Percentiles rank a stretch among this genome's conserved stretches.
Evolutionary conservation across 2,329 filamentous ascomycete species (phyloP).

Genomic region (Pseudocercospora ulei): DNA sequence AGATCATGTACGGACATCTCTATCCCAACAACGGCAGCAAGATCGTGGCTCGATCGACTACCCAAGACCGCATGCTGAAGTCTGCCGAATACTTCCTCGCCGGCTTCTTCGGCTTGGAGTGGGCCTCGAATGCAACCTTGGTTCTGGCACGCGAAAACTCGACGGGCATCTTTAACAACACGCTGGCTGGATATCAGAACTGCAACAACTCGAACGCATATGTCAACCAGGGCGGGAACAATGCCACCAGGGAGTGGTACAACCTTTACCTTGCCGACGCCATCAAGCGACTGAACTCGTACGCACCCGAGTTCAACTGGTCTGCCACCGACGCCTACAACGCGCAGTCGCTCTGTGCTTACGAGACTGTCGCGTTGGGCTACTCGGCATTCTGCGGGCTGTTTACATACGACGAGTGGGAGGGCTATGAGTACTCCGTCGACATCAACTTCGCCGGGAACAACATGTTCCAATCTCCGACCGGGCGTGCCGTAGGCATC

Average conservation of each 20-base stretch:
- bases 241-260: conserved; percentile 52
- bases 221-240: conserved; percentile 43
- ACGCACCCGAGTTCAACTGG: conserved; percentile 47
- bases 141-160: conserved; percentile 54
- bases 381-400: conserved; percentile 65
- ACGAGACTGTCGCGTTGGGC: conserved; percentile 67
- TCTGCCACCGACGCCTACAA: conserved; percentile 53
- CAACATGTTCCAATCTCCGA: conserved; percentile 55
- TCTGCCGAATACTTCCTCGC: conserved; percentile 68
- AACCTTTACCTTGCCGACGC: conserved; percentile 56
- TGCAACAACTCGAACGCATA: conserved; percentile 53
- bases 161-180: conserved; percentile 50
- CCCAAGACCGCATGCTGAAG: conserved; percentile 67
- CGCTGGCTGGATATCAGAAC: conserved; percentile 55
- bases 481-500: conserved; percentile 61
- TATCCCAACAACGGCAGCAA: conserved; percentile 61
- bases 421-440: conserved; percentile 56
- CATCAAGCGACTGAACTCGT: conserved; percentile 48
- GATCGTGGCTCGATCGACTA: conserved; percentile 63
- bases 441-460: conserved; percentile 55
- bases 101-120: conserved; percentile 67
- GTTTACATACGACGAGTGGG: conserved; percentile 67
- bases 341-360: conserved; percentile 63
- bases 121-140: conserved; percentile 45
- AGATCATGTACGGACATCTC: conserved; percentile 61